Percentiles rank a stretch among this genome's conserved stretches.
Conservation (phyloP, 2,329 filamentous ascomycete genomes). For the Orbilia javanica region DNA sequence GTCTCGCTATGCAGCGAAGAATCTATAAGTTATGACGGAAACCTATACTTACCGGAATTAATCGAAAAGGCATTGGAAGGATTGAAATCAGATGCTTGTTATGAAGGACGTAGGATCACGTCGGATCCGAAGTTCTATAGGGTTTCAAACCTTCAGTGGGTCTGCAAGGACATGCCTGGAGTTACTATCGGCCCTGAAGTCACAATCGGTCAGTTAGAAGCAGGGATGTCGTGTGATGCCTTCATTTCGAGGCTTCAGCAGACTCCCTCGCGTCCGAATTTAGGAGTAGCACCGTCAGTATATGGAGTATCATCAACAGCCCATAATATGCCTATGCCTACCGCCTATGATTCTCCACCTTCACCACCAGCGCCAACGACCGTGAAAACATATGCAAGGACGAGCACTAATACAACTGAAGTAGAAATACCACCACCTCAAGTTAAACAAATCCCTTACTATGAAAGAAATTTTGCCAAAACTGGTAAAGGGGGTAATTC, state of each 20-base stretch:
- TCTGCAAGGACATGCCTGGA: too few species aligned
- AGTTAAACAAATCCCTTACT: neutral
- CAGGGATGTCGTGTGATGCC: neutral
- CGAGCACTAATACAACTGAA: neutral
- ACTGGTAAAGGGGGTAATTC: slow-evolving; percentile 6
- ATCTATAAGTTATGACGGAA: neutral
- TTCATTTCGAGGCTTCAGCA: neutral
- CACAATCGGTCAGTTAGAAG: slow-evolving; percentile 4
- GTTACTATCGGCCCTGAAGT: neutral
- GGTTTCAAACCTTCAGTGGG: neutral
- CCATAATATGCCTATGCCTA: neutral
- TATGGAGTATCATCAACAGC: neutral
- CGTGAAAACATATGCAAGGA: too few species aligned
- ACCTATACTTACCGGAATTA: slow-evolving; percentile 4
- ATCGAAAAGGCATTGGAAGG: neutral
- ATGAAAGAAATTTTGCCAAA: neutral
- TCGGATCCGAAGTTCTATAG: neutral
- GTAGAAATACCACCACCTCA: neutral
- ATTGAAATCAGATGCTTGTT: neutral
- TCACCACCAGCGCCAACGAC: neutral
- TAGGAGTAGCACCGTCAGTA: too few species aligned
- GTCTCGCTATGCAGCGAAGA: slow-evolving; percentile 3
- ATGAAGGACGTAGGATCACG: neutral
- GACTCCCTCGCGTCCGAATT: neutral
- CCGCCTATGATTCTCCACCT: neutral